A percentile compares a stretch with the other conserved stretches of the same genome.
phyloP scores from a whole-genome alignment of 116 monocot species.

The Phalaenopsis hybrid region DNA sequence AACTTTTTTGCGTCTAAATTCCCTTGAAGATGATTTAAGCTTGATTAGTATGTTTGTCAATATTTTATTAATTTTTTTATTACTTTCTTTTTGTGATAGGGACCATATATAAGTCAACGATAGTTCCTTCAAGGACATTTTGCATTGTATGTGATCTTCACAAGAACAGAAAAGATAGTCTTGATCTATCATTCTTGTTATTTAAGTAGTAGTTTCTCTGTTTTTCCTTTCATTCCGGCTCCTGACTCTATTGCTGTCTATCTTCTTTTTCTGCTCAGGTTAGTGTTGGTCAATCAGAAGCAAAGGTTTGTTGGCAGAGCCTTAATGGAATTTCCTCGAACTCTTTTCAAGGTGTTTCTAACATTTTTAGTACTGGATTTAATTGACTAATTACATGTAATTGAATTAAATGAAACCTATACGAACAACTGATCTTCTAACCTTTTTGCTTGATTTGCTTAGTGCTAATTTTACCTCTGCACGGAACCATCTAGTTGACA shows the following conservation, averaged over 20 bases:
- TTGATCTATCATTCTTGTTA: not conserved
- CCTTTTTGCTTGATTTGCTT: not conserved
- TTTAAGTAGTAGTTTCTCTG: not conserved
- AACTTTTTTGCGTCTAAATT: not conserved
- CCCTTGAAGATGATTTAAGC: not conserved
- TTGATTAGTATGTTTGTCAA: not conserved
- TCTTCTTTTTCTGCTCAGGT: slow-evolving; percentile 50
- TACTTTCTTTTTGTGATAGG: slow-evolving; percentile 43
- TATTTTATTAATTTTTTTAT: slow-evolving; percentile 1
- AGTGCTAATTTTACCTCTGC: not conserved
- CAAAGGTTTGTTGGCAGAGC: slow-evolving; percentile 64
- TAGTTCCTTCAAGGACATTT: slow-evolving; percentile 87
- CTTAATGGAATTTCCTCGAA: not conserved
- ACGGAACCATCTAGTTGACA: not conserved
- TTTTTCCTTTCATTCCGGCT: slow-evolving; percentile 2
- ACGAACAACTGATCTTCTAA: not conserved
- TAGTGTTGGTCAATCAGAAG: slow-evolving; percentile 88
- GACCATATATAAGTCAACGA: slow-evolving; percentile 77
- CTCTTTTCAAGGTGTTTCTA: not conserved
- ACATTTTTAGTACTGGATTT: not conserved
- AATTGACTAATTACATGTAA: slow-evolving; percentile 2
- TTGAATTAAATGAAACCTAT: not conserved
- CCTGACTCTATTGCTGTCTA: not conserved
- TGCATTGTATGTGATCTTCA: slow-evolving; percentile 62
- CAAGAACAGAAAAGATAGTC: not conserved